Conservation (phyloP, 2,329 filamentous ascomycete species). For the Alternaria sp. region DNA sequence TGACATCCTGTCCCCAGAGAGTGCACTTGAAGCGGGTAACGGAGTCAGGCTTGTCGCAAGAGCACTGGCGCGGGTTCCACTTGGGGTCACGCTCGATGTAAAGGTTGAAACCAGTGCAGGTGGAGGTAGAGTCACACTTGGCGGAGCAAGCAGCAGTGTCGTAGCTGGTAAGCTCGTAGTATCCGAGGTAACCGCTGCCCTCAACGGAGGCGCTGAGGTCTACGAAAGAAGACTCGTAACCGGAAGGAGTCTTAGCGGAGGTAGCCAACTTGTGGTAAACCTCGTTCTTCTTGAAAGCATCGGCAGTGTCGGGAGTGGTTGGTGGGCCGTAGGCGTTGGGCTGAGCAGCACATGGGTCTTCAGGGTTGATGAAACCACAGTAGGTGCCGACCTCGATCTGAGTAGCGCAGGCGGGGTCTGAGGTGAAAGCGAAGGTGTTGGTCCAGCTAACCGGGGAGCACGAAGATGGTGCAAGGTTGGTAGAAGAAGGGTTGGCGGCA, state of each 20-base stretch:
- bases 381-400: conserved; percentile 35
- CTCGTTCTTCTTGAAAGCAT: conserved; percentile 34
- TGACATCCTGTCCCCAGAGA: conserved; percentile 35
- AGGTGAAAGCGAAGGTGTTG: conserved; percentile 36
- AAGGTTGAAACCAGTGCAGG: conserved; percentile 40
- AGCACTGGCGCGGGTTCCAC: conserved; percentile 37
- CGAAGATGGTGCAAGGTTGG: conserved; percentile 29
- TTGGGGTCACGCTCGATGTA: conserved; percentile 37
- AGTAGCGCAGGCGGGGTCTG: conserved; percentile 31
- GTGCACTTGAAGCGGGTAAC: conserved; percentile 38
- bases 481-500: conserved; percentile 24
- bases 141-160: conserved; percentile 28
- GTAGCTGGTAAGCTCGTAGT: conserved; percentile 36
- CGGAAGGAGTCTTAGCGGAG: conserved; percentile 30
- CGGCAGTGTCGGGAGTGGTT: conserved; percentile 32
- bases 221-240: conserved; percentile 31
- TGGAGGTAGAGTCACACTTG: conserved; percentile 28
- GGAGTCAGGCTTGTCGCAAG: conserved; percentile 30
- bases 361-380: conserved; percentile 40
- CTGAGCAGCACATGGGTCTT: conserved; percentile 39
- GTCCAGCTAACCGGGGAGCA: conserved; percentile 33
- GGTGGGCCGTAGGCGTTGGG: conserved; percentile 33
- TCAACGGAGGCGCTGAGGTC: conserved; percentile 28
- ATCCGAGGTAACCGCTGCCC: conserved; percentile 33
- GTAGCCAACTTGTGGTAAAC: conserved; percentile 36